Evolutionary conservation across 2,329 filamentous ascomycete species (phyloP).

Genomic region (Bisporella sp.): DNA sequence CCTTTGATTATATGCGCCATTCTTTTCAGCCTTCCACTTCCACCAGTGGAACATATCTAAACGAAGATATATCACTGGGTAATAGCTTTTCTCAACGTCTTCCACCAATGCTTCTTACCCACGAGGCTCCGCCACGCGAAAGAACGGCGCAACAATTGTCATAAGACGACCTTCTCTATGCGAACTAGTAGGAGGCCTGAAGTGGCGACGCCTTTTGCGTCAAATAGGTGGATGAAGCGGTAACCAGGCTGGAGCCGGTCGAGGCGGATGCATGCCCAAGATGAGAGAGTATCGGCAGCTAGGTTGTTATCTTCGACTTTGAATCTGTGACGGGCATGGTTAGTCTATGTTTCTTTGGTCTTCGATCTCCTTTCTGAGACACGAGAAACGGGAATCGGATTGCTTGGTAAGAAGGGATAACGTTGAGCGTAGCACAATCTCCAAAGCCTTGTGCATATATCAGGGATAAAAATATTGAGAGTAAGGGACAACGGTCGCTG

Average conservation of each 20-base stretch:
- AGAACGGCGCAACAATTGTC: neutral
- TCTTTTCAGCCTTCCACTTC: too few relatives aligned
- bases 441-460: too few relatives aligned
- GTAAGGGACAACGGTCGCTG: too few relatives aligned
- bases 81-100: neutral
- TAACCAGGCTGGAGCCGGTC: conserved; percentile 73
- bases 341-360: too few relatives aligned
- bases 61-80: too few relatives aligned
- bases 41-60: too few relatives aligned
- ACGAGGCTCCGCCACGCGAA: neutral
- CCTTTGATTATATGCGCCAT: too few relatives aligned
- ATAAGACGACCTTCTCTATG: conserved; percentile 49
- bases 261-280: conserved; percentile 83
- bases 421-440: too few relatives aligned
- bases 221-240: conserved; percentile 68
- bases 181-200: conserved; percentile 68
- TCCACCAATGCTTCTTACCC: neutral
- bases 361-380: too few relatives aligned
- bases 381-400: too few relatives aligned
- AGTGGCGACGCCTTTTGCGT: conserved; percentile 58
- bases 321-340: conserved; percentile 39
- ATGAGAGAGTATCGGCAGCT: conserved; percentile 69
- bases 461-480: too few relatives aligned
- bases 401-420: too few relatives aligned
- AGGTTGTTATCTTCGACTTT: conserved; percentile 85